Percentiles rank a stretch among this genome's conserved stretches.
These are phyloP conservation scores for Arabidopsis arenosa DNA, from an alignment of 345 rosid species.

Conservation along the genomic window DNA sequence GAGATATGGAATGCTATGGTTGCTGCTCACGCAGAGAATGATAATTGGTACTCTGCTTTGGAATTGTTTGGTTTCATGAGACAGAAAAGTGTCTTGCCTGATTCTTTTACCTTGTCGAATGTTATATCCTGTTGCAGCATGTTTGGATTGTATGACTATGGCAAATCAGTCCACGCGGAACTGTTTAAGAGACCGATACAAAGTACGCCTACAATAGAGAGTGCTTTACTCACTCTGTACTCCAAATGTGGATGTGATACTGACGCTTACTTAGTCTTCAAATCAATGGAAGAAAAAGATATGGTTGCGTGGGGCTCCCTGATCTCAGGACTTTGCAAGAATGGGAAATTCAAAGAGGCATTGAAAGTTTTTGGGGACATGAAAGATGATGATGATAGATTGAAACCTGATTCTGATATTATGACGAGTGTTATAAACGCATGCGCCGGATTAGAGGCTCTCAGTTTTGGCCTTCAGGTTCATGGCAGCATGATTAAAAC, in stretches of 20 bases:
- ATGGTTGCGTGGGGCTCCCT: conserved; percentile 76
- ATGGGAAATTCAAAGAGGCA: conserved; percentile 61
- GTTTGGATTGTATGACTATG: conserved; percentile 51
- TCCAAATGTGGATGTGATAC: conserved; percentile 53
- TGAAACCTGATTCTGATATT: conserved; percentile 66
- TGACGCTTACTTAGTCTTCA: conserved; percentile 60
- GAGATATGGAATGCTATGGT: conserved; percentile 80
- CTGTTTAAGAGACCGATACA: conserved; percentile 59
- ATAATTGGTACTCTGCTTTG: conserved; percentile 50
- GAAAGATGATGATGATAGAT: conserved; percentile 50
- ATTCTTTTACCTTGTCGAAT: conserved; percentile 67
- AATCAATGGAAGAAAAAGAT: conserved; percentile 58
- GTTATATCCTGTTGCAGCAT: conserved; percentile 58
- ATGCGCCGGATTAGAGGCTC: conserved; percentile 61
- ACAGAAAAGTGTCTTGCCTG: conserved; percentile 44
- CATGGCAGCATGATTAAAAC: conserved; percentile 64
- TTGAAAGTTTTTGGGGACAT: conserved; percentile 53
- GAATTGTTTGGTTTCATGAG: conserved; percentile 58
- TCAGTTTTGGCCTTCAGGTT: conserved; percentile 50
- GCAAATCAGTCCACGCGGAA: conserved; percentile 72
- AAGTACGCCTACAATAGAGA: conserved; percentile 48
- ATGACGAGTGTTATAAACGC: conserved; percentile 63
- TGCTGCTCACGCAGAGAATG: conserved; percentile 64
- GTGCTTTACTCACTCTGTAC: conserved; percentile 66
- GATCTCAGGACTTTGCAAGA: conserved; percentile 73